Evolutionary conservation across 345 rosid species (phyloP).

Genomic region (Bruguiera sexangula): DNA sequence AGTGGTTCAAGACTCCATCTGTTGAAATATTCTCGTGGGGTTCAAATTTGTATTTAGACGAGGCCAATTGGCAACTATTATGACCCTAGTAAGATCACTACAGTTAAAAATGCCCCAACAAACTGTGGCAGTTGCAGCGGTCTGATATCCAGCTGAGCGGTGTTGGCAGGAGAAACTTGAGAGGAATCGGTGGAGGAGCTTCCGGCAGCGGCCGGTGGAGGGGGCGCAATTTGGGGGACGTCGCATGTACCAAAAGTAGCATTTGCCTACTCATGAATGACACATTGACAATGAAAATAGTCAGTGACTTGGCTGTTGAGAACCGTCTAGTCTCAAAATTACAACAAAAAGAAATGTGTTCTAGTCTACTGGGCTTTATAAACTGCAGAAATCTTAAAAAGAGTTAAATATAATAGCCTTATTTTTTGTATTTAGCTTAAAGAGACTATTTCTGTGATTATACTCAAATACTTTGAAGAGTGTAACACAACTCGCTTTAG

Average conservation of each 20-base stretch:
- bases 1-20: not conserved
- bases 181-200: constrained; percentile 8
- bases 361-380: no score
- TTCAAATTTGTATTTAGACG: not conserved
- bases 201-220: constrained; percentile 55
- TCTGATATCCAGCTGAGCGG: constrained; percentile 24
- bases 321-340: not conserved
- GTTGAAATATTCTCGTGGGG: not conserved
- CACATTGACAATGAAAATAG: not conserved
- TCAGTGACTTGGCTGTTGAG: not conserved
- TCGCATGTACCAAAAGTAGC: constrained; percentile 77
- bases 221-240: constrained; percentile 63
- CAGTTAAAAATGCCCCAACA: constrained; percentile 31
- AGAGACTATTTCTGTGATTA: no score
- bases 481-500: no score
- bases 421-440: no score
- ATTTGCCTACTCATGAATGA: constrained; percentile 46
- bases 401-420: no score
- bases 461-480: no score
- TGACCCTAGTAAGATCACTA: constrained; percentile 27
- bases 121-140: constrained; percentile 29
- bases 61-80: constrained; percentile 14
- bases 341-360: not conserved
- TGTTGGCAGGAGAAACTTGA: constrained; percentile 14
- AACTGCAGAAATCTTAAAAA: no score